Conservation (phyloP, 192 early-diverging fungal genomes). For the Coemansia asiatica region DNA sequence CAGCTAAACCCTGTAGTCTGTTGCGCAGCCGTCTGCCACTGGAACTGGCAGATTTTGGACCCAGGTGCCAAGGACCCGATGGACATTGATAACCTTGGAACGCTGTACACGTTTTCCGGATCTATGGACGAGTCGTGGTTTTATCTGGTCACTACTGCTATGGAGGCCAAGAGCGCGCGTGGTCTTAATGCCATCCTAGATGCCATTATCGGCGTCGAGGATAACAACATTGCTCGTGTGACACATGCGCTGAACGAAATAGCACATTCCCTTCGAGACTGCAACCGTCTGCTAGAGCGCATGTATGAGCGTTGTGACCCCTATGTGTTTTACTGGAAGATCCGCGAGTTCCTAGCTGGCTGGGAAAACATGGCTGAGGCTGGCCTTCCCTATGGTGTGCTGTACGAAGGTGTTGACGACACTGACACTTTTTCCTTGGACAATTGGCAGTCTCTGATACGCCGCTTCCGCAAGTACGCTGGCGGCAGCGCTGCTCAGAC, state of each 20-base stretch:
- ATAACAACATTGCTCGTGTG: conserved; percentile 55
- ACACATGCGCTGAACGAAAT: conserved; percentile 59
- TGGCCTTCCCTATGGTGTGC: conserved; percentile 81
- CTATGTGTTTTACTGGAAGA: conserved; percentile 92
- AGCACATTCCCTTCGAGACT: conserved; percentile 52
- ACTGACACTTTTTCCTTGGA: conserved; percentile 51
- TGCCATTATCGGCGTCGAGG: conserved; percentile 63
- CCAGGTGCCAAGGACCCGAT: conserved; percentile 64
- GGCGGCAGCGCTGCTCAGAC: conserved; percentile 95
- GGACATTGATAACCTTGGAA: conserved; percentile 74
- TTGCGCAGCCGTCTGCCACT: conserved; percentile 83
- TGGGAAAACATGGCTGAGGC: conserved; percentile 90
- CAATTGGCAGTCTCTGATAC: conserved; percentile 56
- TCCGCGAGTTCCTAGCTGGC: conserved; percentile 85
- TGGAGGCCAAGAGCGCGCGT: conserved; percentile 79
- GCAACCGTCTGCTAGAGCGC: conserved; percentile 61
- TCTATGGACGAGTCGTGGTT: conserved; percentile 96
- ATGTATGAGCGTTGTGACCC: conserved; percentile 96
- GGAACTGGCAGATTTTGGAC: conserved; percentile 92
- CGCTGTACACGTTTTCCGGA: conserved; percentile 82
- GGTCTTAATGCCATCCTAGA: conserved; percentile 65
- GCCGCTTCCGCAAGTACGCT: conserved; percentile 72
- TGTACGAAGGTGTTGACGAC: conserved; percentile 87
- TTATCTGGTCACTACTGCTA: conserved; percentile 86
- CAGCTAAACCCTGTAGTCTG: conserved; percentile 85